phyloP scores from a whole-genome alignment of 2,329 filamentous ascomycete species.

The Dichotomopilus funicola region DNA sequence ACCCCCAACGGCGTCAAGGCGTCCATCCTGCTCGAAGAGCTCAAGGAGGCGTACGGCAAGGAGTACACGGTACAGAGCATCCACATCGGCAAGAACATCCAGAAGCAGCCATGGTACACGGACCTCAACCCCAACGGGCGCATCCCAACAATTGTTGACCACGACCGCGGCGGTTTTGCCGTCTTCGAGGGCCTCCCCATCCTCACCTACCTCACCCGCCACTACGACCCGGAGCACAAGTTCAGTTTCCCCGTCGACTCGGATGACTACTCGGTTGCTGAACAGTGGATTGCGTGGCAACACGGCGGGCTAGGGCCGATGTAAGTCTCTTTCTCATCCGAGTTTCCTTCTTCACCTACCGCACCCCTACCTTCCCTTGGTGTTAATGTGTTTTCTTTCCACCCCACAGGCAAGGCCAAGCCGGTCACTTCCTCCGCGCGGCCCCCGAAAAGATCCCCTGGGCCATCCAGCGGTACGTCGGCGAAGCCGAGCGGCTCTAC shows the following conservation, averaged over 20 bases:
- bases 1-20: slow-evolving; percentile 52
- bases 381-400: not conserved
- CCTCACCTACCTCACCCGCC: slow-evolving; percentile 54
- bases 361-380: too few species aligned
- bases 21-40: slow-evolving; percentile 57
- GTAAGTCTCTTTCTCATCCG: slow-evolving; percentile 15
- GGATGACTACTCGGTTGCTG: slow-evolving; percentile 35
- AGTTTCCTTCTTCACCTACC: not conserved
- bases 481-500: slow-evolving; percentile 69
- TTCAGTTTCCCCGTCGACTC: slow-evolving; percentile 34
- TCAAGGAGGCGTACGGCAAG: slow-evolving; percentile 57
- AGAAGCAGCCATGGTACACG: slow-evolving; percentile 62
- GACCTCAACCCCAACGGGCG: slow-evolving; percentile 58
- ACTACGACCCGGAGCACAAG: slow-evolving; percentile 23
- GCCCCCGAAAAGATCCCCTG: slow-evolving; percentile 65
- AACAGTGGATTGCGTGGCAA: slow-evolving; percentile 64
- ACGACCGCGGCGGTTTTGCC: slow-evolving; percentile 52
- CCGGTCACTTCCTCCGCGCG: slow-evolving; percentile 65
- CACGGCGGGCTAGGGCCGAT: slow-evolving; percentile 67
- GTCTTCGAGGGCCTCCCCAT: slow-evolving; percentile 74
- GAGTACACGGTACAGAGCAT: slow-evolving; percentile 54
- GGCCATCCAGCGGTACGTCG: slow-evolving; percentile 65
- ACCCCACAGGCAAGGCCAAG: slow-evolving; percentile 59
- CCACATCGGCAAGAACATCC: slow-evolving; percentile 55
- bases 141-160: slow-evolving; percentile 60